Base-by-base conservation (phyloP, 148 eudicot genomes). In the Nepenthes gracilis region DNA sequence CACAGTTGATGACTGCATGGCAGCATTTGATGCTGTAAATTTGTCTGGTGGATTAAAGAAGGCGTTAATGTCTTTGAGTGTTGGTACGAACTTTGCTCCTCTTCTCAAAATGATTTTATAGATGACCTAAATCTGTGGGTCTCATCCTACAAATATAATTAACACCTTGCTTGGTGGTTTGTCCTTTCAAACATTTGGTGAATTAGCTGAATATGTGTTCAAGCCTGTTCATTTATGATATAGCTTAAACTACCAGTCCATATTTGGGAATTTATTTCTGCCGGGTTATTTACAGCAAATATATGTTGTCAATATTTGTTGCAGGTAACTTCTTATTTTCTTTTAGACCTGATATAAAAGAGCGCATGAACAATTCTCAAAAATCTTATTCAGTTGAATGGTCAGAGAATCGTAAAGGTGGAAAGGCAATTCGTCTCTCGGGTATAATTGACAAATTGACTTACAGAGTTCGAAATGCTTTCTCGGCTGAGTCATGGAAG, bases 251-350 rank as follows among this genome's bases (percentile, higher is more conserved):
- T 23, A 8, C 6, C 45, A 49, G 11, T 49, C 10, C 2, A 10
- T 2, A 49, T 10, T 6, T 49, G 53, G 15, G 53, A n/a, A 49
- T 49, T 2, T 1, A 49, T n/a, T 10, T 3, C 11, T 49, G 12
- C 48, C 6, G 2, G 13, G 47, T 45, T n/a, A 36, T 56, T 33
- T 43, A 12, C 6, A 50, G 33, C 10, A 37, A 58, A 63, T 7
- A 67, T 54, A 55, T 56, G 36, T 14, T 23, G 50, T 59, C 54
- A 33, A 35, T 63, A 64, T 73, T 71, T 62, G 35, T 66, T 77
- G 80, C 85, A 94, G 99, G 99, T 51, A 94, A 94, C 76, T 84
- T 86, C 72, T 59, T 85, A 65, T 80, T 94, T 55, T 79, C 99
- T 47, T 86, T 94, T 68, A 83, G 95, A 72, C 99, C 99, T 14